A percentile compares a stretch with the other conserved stretches of the same genome.
Evolutionary conservation across 116 monocot species (phyloP).

Genomic region (Phalaenopsis hybrid): DNA sequence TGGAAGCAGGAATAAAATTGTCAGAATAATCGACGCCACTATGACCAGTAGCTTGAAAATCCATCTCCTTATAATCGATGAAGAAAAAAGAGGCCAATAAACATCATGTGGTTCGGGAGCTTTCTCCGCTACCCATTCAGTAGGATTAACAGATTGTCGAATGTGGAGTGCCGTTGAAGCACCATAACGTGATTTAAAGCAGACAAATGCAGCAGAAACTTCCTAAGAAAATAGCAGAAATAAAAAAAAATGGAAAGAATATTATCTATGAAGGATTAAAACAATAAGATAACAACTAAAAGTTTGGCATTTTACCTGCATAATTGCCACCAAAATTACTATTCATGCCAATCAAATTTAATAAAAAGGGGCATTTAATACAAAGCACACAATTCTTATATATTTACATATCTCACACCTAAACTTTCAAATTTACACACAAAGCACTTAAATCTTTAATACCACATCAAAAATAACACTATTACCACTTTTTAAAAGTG

Average conservation of each 20-base stretch:
- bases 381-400: too few relatives aligned
- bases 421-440: too few relatives aligned
- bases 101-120: slow-evolving; percentile 97
- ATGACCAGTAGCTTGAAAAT: slow-evolving; percentile 70
- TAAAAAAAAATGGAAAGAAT: background rate
- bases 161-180: slow-evolving; percentile 60
- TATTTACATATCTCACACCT: too few relatives aligned
- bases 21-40: slow-evolving; percentile 63
- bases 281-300: background rate
- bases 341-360: background rate
- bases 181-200: slow-evolving; percentile 82
- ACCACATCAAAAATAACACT: too few relatives aligned
- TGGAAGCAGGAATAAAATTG: slow-evolving; percentile 67
- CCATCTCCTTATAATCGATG: slow-evolving; percentile 79
- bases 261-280: background rate
- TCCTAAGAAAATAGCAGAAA: slow-evolving; percentile 44
- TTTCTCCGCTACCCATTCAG: slow-evolving; percentile 76
- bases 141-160: slow-evolving; percentile 73
- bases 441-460: too few relatives aligned
- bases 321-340: background rate
- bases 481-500: too few relatives aligned
- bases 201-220: slow-evolving; percentile 93
- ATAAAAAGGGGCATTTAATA: too few relatives aligned
- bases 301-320: background rate
- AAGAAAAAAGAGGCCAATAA: slow-evolving; percentile 94